Conservation (phyloP, 345 rosid species). For the Gossypium turneri region DNA sequence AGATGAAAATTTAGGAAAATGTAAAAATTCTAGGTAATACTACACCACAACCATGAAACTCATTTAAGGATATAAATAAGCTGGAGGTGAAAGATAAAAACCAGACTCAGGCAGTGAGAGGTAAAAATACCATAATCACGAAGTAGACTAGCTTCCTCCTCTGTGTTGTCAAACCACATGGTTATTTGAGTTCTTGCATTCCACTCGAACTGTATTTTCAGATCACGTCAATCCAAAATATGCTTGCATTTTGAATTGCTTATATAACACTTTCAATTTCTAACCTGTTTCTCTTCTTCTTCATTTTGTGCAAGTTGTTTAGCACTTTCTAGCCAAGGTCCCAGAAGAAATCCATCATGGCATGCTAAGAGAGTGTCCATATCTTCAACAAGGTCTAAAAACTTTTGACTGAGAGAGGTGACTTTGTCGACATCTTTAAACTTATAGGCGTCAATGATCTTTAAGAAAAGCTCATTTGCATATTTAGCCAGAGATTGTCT, state of each 20-base stretch:
- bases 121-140: slow-evolving; percentile 50
- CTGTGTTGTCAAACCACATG: slow-evolving; percentile 73
- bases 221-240: background rate
- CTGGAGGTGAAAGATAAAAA: background rate
- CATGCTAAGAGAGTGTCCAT: slow-evolving; percentile 52
- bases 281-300: slow-evolving; percentile 51
- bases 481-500: slow-evolving; percentile 68
- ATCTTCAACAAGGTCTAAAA: slow-evolving; percentile 56
- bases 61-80: background rate
- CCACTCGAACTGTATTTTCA: slow-evolving; percentile 56
- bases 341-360: slow-evolving; percentile 62
- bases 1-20: background rate
- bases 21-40: background rate
- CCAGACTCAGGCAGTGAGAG: background rate
- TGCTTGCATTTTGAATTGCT: background rate
- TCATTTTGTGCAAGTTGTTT: slow-evolving; percentile 47
- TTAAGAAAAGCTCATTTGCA: slow-evolving; percentile 55
- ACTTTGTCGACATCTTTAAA: slow-evolving; percentile 36
- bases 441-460: slow-evolving; percentile 44
- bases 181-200: slow-evolving; percentile 76
- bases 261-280: background rate
- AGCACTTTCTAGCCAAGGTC: slow-evolving; percentile 77
- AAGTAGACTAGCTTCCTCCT: slow-evolving; percentile 64
- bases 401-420: slow-evolving; percentile 31
- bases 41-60: background rate